phyloP scores from a whole-genome alignment of 2,329 filamentous ascomycete genomes.

The Ascochyta pisi region DNA sequence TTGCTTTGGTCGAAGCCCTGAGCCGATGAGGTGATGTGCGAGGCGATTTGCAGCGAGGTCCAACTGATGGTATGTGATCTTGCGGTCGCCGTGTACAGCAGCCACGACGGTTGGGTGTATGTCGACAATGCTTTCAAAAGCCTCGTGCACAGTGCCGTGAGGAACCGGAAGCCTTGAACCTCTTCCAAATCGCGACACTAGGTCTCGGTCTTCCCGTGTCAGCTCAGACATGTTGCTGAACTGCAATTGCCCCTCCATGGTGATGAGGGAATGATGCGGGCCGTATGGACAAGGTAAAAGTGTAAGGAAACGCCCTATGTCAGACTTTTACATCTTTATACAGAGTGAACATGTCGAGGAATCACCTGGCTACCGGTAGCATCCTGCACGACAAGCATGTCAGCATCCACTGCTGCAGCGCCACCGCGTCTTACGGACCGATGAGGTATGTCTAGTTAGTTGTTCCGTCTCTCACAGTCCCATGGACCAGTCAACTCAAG shows the following conservation, averaged over 20 bases:
- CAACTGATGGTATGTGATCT: constrained; percentile 40
- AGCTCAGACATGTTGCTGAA: constrained; percentile 27
- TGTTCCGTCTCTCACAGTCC: not conserved
- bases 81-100: constrained; percentile 28
- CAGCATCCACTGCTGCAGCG: constrained; percentile 1
- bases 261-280: not conserved
- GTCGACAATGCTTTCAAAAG: constrained; percentile 40
- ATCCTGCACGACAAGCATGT: not conserved
- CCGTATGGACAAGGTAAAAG: not conserved
- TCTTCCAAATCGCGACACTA: constrained; percentile 34
- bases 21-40: constrained; percentile 40
- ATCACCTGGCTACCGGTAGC: constrained; percentile 4
- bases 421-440: not conserved
- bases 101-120: constrained; percentile 30
- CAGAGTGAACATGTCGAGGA: not conserved
- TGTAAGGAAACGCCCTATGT: not conserved
- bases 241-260: constrained; percentile 18
- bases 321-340: constrained; percentile 10
- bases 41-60: constrained; percentile 41
- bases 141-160: constrained; percentile 30
- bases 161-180: constrained; percentile 28
- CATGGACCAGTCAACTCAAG: not conserved
- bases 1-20: constrained; percentile 47
- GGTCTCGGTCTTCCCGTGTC: constrained; percentile 26
- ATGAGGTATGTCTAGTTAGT: not conserved